These are phyloP conservation scores for Baudoinia panamericana DNA, from an alignment of 495 filamentous ascomycete species.

Conservation along the genomic window DNA sequence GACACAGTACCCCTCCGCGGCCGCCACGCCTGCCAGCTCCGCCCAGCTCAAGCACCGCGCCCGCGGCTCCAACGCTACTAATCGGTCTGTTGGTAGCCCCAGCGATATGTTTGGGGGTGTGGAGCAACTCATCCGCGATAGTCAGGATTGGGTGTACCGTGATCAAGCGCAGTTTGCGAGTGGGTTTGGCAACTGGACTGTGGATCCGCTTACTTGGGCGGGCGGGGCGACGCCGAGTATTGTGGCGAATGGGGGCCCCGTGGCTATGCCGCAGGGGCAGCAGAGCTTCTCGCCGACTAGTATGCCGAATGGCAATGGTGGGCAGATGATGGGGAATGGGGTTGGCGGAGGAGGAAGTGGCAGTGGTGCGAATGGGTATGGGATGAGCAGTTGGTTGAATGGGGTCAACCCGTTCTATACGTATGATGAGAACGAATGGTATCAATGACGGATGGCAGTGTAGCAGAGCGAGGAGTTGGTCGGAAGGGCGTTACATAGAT, in stretches of 20 bases:
- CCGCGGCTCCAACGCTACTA: conserved; percentile 3
- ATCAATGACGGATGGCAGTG: conserved; percentile 15
- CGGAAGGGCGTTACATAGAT: background rate
- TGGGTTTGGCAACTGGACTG: conserved; percentile 32
- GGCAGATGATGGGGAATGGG: conserved; percentile 3
- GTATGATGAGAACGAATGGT: conserved; percentile 19
- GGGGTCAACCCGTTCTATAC: conserved; percentile 6
- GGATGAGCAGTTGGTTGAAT: background rate
- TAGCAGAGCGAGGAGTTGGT: too few relatives aligned
- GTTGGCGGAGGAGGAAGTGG: background rate
- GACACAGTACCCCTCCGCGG: conserved; percentile 7
- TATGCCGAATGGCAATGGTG: background rate
- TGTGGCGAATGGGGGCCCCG: background rate
- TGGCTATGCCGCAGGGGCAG: background rate
- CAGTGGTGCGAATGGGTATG: background rate
- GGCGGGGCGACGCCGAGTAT: background rate
- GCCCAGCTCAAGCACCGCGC: conserved; percentile 1
- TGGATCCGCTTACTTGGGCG: conserved; percentile 7
- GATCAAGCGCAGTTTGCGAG: conserved; percentile 28
- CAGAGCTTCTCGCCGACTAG: background rate
- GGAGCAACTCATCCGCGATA: conserved; percentile 29
- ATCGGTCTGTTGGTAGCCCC: conserved; percentile 14
- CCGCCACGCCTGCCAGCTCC: conserved; percentile 1
- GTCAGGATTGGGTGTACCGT: conserved; percentile 28
- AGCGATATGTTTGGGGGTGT: conserved; percentile 31